Conservation (phyloP, 2,329 filamentous ascomycete species). For the Colletotrichum simmondsii region DNA sequence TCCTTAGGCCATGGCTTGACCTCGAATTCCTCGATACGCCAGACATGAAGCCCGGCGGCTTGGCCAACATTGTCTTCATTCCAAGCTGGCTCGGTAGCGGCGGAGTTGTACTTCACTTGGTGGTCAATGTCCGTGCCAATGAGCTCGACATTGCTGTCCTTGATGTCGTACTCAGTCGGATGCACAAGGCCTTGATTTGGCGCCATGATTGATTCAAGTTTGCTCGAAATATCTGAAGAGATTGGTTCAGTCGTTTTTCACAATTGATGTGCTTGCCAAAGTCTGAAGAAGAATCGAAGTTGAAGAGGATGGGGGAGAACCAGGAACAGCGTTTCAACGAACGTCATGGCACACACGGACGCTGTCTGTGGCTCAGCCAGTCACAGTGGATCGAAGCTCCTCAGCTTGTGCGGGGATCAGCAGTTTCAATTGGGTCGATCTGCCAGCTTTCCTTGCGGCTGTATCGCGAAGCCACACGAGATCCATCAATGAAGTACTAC, state of each 20-base stretch:
- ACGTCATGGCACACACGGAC: constrained; percentile 27
- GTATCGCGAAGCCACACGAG: constrained; percentile 29
- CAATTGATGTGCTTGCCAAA: background rate
- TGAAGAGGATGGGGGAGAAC: background rate
- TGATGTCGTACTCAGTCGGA: constrained; percentile 72
- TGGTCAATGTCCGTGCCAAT: constrained; percentile 74
- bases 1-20: constrained; percentile 70
- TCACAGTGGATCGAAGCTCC: constrained; percentile 24
- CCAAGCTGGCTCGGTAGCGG: constrained; percentile 74
- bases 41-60: constrained; percentile 66
- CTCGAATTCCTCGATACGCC: constrained; percentile 76
- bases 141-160: constrained; percentile 75
- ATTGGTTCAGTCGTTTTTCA: background rate
- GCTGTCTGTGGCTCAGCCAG: constrained; percentile 22
- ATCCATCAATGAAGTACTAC: constrained; percentile 27
- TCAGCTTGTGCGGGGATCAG: constrained; percentile 32
- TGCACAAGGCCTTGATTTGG: constrained; percentile 72
- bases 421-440: constrained; percentile 25
- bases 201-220: constrained; percentile 57
- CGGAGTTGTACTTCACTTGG: constrained; percentile 74
- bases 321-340: constrained; percentile 22
- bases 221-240: background rate
- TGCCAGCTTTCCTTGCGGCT: constrained; percentile 10
- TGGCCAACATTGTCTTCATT: constrained; percentile 66
- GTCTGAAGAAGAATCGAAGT: background rate